Percentiles rank a stretch among this genome's conserved stretches.
Conservation (phyloP, 768 basidiomycete species). For the Cystobasidium ongulense region DNA sequence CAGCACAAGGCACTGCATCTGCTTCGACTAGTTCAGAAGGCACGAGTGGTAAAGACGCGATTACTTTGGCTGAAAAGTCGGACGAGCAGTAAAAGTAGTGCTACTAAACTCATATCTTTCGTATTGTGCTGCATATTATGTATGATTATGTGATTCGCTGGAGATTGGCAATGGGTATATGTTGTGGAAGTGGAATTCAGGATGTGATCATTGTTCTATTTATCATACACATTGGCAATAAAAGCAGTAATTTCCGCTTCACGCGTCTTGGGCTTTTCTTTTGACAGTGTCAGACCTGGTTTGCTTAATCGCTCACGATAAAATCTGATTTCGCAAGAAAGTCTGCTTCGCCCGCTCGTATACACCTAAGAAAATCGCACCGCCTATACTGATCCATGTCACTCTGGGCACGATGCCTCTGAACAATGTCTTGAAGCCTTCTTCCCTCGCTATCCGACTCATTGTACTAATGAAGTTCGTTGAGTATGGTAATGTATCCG, state of each 20-base stretch:
- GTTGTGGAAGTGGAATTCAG: too few relatives aligned
- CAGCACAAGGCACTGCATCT: background rate
- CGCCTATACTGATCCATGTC: conserved; percentile 91
- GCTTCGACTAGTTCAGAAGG: background rate
- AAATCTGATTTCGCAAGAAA: background rate
- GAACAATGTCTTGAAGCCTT: conserved; percentile 71
- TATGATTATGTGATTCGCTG: too few relatives aligned
- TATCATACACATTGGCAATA: too few relatives aligned
- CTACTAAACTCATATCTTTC: too few relatives aligned
- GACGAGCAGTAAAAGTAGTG: background rate
- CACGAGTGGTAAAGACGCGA: background rate
- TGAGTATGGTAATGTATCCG: background rate
- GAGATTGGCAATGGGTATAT: too few relatives aligned
- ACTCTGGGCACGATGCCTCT: conserved; percentile 82
- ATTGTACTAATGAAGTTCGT: conserved; percentile 49
- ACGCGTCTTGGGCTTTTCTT: too few relatives aligned
- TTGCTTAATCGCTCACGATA: background rate
- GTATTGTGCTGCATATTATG: too few relatives aligned
- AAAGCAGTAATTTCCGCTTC: too few relatives aligned
- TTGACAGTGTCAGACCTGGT: too few relatives aligned
- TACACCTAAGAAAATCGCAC: conserved; percentile 92
- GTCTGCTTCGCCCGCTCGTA: conserved; percentile 30
- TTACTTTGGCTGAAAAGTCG: background rate
- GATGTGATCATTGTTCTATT: too few relatives aligned
- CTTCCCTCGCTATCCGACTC: conserved; percentile 58